Conservation (phyloP, 2,329 filamentous ascomycete genomes). For the Cladosporium austrohemisphaericum region DNA sequence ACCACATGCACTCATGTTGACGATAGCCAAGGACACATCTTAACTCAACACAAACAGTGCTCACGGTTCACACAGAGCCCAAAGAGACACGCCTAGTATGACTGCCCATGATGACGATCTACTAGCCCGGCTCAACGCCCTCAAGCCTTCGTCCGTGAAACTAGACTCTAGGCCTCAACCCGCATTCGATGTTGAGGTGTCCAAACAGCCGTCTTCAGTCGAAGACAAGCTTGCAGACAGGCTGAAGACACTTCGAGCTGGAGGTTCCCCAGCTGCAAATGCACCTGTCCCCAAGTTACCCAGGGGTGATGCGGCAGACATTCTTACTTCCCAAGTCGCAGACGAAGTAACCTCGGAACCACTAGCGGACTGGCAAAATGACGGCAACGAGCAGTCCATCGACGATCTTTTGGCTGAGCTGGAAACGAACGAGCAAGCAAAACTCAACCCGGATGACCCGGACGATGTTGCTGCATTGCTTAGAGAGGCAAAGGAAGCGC, state of each 20-base stretch:
- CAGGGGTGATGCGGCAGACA: conserved; percentile 9
- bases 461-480: conserved; percentile 40
- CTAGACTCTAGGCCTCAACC: conserved; percentile 27
- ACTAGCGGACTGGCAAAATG: conserved; percentile 28
- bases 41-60: too few species aligned
- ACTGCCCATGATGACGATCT: conserved; percentile 38
- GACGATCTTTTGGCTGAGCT: conserved; percentile 46
- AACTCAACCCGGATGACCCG: conserved; percentile 38
- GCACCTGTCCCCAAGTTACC: not conserved
- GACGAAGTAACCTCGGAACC: conserved; percentile 24
- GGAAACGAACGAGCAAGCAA: conserved; percentile 38
- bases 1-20: too few species aligned
- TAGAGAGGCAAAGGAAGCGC: conserved; percentile 38
- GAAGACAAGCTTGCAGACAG: conserved; percentile 33
- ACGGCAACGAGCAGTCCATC: conserved; percentile 44
- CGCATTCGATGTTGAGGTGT: conserved; percentile 23
- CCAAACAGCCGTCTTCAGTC: conserved; percentile 20
- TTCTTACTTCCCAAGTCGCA: conserved; percentile 18
- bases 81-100: conserved; percentile 18
- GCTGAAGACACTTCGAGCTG: conserved; percentile 29
- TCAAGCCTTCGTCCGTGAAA: conserved; percentile 42
- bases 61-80: not conserved
- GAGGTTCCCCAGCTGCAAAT: conserved; percentile 5
- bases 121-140: conserved; percentile 47
- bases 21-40: too few species aligned